Evolutionary conservation across 805 yeast species (phyloP), one percentile per base, ranked within the genome.

Genomic region (Teunomyces funiuensis): DNA sequence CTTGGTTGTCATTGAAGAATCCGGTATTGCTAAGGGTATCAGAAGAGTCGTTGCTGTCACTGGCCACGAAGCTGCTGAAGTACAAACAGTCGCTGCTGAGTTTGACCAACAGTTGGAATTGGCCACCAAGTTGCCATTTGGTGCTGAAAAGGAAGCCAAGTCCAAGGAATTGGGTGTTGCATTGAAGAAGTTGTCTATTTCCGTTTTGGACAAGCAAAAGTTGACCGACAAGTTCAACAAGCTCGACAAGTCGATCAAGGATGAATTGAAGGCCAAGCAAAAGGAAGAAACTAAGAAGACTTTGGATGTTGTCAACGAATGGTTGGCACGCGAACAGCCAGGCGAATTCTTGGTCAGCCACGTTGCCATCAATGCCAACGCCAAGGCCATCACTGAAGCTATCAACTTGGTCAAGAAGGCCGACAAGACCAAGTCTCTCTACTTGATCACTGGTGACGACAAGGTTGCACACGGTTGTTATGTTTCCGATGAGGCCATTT

Each of bases 21-120:
- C 88, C 50, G 98, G 99, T 68, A 93, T 93, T 65, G 98, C 99
- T 46, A 93, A 93, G 73, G 99, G 99, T 69, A 88, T 89, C 49
- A 83, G 99, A 71, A 88, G 99, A 76, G 86, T 93, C 62, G 97
- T 93, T 43, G 98, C 97, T 19, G 96, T 93, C 39, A 86, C 97
- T 13, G 98, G 98, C 36, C 73, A 79, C 40, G 95, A 82, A 50
- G 98, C 99, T 11, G 82, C 79, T 55, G 91, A 82, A 55, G 97
- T 89, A 39, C 97, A 93, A 74, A 77, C 87, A 61, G 61, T 84
- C 50, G 97, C 97, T 39, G 57, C 61, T 20, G 91, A 84, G 44
- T 91, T 83, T 58, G 82, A 75, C 25, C 71, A 69, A 36, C 73
- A 77, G 37, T 75, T 93, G 46, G 77, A 69, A 34, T 73, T 73